These are phyloP conservation scores for Dothiorella sarmentorum DNA, from an alignment of 2,329 filamentous ascomycete species.

Conservation along the genomic window DNA sequence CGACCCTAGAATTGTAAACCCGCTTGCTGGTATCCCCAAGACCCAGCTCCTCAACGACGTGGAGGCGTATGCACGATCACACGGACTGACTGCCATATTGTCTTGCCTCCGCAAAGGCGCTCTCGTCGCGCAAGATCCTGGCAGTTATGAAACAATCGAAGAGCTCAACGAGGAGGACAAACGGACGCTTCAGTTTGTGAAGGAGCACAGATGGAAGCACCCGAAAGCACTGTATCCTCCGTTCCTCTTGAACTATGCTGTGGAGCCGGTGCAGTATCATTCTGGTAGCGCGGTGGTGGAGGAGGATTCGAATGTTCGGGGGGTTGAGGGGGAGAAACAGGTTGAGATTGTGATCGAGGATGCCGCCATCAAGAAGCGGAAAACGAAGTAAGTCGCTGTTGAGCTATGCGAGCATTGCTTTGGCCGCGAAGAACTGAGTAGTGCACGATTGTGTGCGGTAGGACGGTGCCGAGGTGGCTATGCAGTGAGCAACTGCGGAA, in stretches of 20 bases:
- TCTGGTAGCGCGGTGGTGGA: too few relatives aligned
- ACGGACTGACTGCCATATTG: slow-evolving; percentile 58
- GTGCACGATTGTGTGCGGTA: too few relatives aligned
- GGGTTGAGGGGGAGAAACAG: too few relatives aligned
- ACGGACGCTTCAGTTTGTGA: slow-evolving; percentile 57
- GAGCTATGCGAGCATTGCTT: too few relatives aligned
- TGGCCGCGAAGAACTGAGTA: too few relatives aligned
- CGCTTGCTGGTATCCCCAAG: slow-evolving; percentile 53
- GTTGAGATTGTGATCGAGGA: too few relatives aligned
- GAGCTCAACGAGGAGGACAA: slow-evolving; percentile 62
- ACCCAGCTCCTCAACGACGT: slow-evolving; percentile 53
- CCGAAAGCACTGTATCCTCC: slow-evolving; percentile 63
- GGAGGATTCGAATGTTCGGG: too few relatives aligned
- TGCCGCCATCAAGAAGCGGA: too few relatives aligned
- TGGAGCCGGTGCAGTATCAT: too few relatives aligned
- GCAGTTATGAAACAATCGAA: slow-evolving; percentile 58
- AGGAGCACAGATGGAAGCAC: slow-evolving; percentile 64
- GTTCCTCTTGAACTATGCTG: slow-evolving; percentile 64
- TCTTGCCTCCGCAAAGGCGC: slow-evolving; percentile 64
- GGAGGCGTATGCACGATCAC: slow-evolving; percentile 57
- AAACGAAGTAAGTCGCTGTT: too few relatives aligned
- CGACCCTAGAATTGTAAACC: slow-evolving; percentile 52
- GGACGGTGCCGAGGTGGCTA: too few relatives aligned
- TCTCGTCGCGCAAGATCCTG: slow-evolving; percentile 68
- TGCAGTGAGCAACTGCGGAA: too few relatives aligned